Conservation (phyloP, 805 yeast genomes). For the Vanderwaltozyma verrucispora region DNA sequence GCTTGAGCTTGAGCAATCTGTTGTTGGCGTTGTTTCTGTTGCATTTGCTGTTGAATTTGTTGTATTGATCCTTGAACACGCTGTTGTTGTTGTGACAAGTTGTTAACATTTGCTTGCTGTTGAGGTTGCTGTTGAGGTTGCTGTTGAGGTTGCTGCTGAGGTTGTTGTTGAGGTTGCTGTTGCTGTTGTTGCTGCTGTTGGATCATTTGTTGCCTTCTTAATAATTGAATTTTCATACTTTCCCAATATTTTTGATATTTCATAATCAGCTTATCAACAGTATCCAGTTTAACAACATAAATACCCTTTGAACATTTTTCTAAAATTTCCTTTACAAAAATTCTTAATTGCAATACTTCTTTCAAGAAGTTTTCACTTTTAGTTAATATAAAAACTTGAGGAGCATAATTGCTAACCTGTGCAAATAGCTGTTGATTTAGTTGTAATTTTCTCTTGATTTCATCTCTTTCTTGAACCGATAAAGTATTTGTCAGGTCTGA, state of each 20-base stretch:
- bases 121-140: slow-evolving; percentile 5
- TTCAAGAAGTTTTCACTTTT: slow-evolving; percentile 67
- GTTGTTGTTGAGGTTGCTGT: slow-evolving; percentile 6
- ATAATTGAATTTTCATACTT: slow-evolving; percentile 56
- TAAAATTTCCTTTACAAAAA: slow-evolving; percentile 65
- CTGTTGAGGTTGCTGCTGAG: slow-evolving; percentile 12
- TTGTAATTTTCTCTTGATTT: slow-evolving; percentile 44
- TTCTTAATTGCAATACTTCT: slow-evolving; percentile 65
- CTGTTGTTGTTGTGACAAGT: slow-evolving; percentile 15
- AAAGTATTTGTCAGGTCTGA: slow-evolving; percentile 55
- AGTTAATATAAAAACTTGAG: slow-evolving; percentile 67
- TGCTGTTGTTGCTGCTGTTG: slow-evolving; percentile 25
- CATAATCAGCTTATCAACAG: slow-evolving; percentile 55
- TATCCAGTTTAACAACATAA: slow-evolving; percentile 62
- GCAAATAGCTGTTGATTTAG: slow-evolving; percentile 43
- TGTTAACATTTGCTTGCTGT: slow-evolving; percentile 6
- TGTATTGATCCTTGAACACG: slow-evolving; percentile 19
- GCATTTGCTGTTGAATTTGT: slow-evolving; percentile 23
- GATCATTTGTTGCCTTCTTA: slow-evolving; percentile 30
- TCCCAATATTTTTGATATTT: slow-evolving; percentile 70
- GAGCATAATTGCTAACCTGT: slow-evolving; percentile 64
- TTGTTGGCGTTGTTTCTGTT: slow-evolving; percentile 16
- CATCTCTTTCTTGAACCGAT: slow-evolving; percentile 52
- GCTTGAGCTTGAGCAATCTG: slow-evolving; percentile 3
- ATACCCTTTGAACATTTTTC: slow-evolving; percentile 57